These are phyloP conservation scores for Penicillium psychrofluorescens DNA, from an alignment of 495 filamentous ascomycete species.

Conservation along the genomic window DNA sequence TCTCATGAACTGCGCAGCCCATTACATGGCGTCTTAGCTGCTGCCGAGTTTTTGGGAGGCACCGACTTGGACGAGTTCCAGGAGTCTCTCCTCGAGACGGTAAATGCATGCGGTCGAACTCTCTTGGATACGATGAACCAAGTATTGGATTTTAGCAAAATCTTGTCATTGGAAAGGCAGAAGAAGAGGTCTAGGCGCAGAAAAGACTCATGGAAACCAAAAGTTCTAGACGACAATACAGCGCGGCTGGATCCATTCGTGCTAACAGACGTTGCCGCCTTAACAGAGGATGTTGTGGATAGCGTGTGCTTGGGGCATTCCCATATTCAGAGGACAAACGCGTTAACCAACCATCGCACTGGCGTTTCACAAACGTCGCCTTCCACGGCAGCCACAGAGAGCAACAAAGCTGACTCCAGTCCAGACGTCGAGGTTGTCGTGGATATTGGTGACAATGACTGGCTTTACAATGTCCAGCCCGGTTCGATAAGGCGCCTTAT, in stretches of 20 bases:
- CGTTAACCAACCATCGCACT: slow-evolving; percentile 17
- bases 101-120: slow-evolving; percentile 68
- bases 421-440: slow-evolving; percentile 55
- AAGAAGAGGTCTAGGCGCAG: slow-evolving; percentile 30
- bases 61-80: slow-evolving; percentile 47
- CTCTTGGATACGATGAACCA: slow-evolving; percentile 76
- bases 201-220: slow-evolving; percentile 22
- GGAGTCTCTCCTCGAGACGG: slow-evolving; percentile 58
- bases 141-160: slow-evolving; percentile 65
- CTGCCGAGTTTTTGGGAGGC: slow-evolving; percentile 57
- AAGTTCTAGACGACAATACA: slow-evolving; percentile 22
- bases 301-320: slow-evolving; percentile 9
- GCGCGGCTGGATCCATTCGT: slow-evolving; percentile 40
- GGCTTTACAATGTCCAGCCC: slow-evolving; percentile 59
- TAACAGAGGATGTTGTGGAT: slow-evolving; percentile 11
- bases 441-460: slow-evolving; percentile 56
- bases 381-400: slow-evolving; percentile 2
- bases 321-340: not conserved
- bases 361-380: slow-evolving; percentile 5
- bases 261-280: slow-evolving; percentile 22
- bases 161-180: slow-evolving; percentile 48
- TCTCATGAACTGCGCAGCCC: slow-evolving; percentile 76
- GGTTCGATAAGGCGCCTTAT: slow-evolving; percentile 67
- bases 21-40: slow-evolving; percentile 67
- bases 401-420: slow-evolving; percentile 24